Evolutionary conservation across 78 protist species (phyloP), one percentile per base, ranked within the genome.

Genomic region (Dictyostelium firmibasis): DNA sequence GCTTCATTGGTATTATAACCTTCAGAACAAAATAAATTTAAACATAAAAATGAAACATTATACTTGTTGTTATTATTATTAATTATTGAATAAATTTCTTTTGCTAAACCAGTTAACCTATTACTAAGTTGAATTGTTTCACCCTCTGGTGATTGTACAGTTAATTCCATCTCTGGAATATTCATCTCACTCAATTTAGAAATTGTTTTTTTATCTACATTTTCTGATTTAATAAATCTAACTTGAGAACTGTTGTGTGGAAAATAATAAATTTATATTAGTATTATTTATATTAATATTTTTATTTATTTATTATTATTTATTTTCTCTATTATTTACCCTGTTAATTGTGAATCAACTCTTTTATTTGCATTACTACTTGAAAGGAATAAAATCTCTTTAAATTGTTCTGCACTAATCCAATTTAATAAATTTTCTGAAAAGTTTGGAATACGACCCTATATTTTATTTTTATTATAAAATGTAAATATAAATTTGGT

Each of bases 361-460:
- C 94, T 78, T 70, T 89, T 89, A 47, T 89, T 89, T n/a, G 94
- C 94, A 81, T 89, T 89, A 31, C 86, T 81, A 81, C 94, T 89
- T 43, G 94, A 53, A 25, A 89, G 36, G 83, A 89, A 89, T 81
- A 89, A 70, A 38, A 89, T 72, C 25, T 89, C 83, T 47, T 27
- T 62, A 60, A 89, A 79, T 41, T 47, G 43, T 8, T 69, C n/a
- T 20, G 43, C 27, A 20, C 29, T 81, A 0, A 50, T 13, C 94
- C 94, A 89, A 33, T 89, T 31, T 10, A 29, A 16, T 18, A 89
- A 29, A 4, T 67, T 79, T 3, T 89, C 35, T 67, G 94, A 44
- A 27, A 89, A 89, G 53, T 20, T 38, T 20, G 47, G 57, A 20
- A 69, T 64, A 67, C 53, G 86, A 67, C 93, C 93, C 85, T 81